phyloP scores from a whole-genome alignment of 139 green algal genomes.

The Gonium pectorale region DNA sequence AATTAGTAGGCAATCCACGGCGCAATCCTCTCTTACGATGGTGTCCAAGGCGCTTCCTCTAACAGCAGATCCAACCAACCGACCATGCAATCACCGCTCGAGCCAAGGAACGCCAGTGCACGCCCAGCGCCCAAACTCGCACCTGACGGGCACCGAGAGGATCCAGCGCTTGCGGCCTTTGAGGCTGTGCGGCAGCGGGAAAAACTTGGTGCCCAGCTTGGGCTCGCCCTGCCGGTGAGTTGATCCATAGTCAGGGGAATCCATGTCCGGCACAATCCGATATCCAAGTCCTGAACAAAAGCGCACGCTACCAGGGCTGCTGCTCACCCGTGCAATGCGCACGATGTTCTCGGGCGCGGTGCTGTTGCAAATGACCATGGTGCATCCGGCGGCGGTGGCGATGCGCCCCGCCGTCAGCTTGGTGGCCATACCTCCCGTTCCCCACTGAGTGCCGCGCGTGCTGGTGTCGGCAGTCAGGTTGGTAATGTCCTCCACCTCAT shows the following conservation, averaged over 20 bases:
- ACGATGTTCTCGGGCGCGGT: constrained; percentile 65
- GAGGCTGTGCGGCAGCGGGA: constrained; percentile 64
- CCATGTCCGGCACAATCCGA: no score
- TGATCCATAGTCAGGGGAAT: no score
- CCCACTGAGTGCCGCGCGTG: constrained; percentile 84
- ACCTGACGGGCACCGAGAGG: constrained; percentile 64
- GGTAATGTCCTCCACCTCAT: constrained; percentile 81
- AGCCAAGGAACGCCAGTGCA: no score
- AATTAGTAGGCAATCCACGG: no score
- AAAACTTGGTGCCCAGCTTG: constrained; percentile 74
- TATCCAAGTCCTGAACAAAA: no score
- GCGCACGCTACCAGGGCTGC: no score
- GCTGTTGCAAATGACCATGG: constrained; percentile 80
- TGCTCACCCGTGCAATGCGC: constrained; percentile 60
- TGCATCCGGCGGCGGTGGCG: constrained; percentile 86
- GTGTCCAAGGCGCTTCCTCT: no score
- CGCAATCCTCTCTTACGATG: no score
- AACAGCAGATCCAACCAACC: no score
- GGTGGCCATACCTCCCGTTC: constrained; percentile 95
- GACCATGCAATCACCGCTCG: no score
- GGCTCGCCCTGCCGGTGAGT: constrained; percentile 47
- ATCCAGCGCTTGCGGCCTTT: constrained; percentile 92
- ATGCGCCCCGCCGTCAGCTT: constrained; percentile 95
- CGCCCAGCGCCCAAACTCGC: no score
- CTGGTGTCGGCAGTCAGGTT: constrained; percentile 77